A percentile compares a stretch with the other conserved stretches of the same genome.
Conservation (phyloP, 164 flowering plant species). For the Taxillus chinensis region DNA sequence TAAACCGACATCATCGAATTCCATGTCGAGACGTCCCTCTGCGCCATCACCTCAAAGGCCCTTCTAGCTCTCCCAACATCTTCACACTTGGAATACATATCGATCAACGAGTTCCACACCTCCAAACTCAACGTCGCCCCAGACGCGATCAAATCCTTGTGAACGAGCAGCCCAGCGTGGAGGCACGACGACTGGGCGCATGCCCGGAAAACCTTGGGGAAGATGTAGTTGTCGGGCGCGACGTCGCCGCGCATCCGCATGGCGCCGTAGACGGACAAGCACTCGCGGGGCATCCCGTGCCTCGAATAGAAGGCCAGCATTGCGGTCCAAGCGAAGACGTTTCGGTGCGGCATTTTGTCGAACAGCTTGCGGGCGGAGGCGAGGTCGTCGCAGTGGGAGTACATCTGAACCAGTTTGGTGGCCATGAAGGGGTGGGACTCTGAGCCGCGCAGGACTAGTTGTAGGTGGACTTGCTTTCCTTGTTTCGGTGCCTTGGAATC, state of each 20-base stretch:
- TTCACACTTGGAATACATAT: slow-evolving; percentile 5
- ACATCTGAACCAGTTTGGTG: slow-evolving; percentile 2
- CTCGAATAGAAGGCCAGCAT: slow-evolving; percentile 2
- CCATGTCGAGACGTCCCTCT: background rate
- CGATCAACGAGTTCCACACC: slow-evolving; percentile 2
- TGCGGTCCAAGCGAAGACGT: slow-evolving; percentile 4
- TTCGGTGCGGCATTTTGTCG: slow-evolving; percentile 2
- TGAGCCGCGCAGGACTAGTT: background rate
- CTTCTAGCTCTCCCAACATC: background rate
- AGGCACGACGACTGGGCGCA: background rate
- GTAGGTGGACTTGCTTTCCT: background rate
- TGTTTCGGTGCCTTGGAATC: background rate
- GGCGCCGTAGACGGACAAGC: background rate
- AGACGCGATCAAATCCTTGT: background rate
- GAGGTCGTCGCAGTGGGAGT: background rate
- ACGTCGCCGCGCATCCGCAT: background rate
- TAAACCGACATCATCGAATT: background rate
- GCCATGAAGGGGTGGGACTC: background rate
- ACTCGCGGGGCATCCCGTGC: background rate
- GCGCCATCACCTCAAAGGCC: background rate
- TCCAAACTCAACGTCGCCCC: background rate
- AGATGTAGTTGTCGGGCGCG: slow-evolving; percentile 3
- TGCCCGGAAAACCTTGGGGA: background rate
- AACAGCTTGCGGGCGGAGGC: background rate
- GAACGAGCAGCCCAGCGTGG: background rate